Base-by-base conservation (phyloP, 371 early-diverging fungal genomes). In the Apophysomyces elegans region DNA sequence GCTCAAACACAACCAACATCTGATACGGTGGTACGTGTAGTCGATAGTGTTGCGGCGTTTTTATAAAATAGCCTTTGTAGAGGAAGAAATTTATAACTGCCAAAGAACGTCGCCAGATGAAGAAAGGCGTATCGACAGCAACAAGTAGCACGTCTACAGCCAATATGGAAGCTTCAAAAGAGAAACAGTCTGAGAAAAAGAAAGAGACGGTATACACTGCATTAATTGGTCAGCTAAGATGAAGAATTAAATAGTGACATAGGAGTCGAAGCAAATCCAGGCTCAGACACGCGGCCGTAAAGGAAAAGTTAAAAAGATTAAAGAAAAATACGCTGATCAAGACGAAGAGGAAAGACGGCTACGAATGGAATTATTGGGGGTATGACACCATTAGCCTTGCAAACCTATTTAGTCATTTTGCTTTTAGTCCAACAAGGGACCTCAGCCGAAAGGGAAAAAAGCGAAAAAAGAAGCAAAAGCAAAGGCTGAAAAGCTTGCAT, bases 271-370 rank as follows among this genome's bases (percentile, higher is more conserved):
- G 58, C 44, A 64, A 47, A 61, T 67, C 46, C 70, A 83, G 69
- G 67, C 81, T 13, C 66, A 83, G 6, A 80, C 84, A 37, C 93
- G 98, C 35, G 98, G 97, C 35, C 93, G 94, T 65, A 87, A 87
- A 58, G 89, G 90, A 59, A 97, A 97, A 77, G 75, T 88, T 38
- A 94, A 94, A 84, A 96, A 95, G 81, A 87, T 93, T 46, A 95
- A 95, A 79, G 89, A 88, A 47, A 96, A 96, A 74, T 95, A 96
- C 79, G 93, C 85, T 6, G 96, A 96, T 72, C 96, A 96, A 77
- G 95, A 95, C 64, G 96, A 97, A 45, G 95, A 96, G 45, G 97
- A 97, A 60, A 85, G 92, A 45, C 81, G 90, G 64, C 70, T 93
- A 46, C 88, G 93, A 62, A 87, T 95, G 87, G 88, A 90, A 37